These are phyloP conservation scores for Beauveria caledonica DNA, from an alignment of 2,329 filamentous ascomycete species.

Conservation along the genomic window DNA sequence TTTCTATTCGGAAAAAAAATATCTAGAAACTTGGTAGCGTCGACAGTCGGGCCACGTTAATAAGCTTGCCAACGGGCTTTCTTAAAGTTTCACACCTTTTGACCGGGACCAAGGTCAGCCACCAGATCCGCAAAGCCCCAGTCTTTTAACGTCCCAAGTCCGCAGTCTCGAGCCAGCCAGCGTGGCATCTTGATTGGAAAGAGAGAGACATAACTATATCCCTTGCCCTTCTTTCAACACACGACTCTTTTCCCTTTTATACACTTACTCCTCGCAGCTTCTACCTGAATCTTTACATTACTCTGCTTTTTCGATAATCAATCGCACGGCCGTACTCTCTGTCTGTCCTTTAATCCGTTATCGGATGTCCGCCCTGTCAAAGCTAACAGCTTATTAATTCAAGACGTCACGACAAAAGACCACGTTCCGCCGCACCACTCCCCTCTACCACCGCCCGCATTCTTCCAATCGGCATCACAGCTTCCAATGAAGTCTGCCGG, in stretches of 20 bases:
- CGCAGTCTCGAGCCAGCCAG: constrained; percentile 5
- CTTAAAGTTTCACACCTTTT: neutral
- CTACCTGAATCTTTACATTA: neutral
- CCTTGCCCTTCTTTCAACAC: neutral
- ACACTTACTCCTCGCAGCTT: neutral
- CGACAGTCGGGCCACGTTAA: neutral
- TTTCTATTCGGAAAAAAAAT: too few species aligned
- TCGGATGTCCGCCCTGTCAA: neutral
- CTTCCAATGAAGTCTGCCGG: constrained; percentile 43
- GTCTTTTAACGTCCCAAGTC: constrained; percentile 1
- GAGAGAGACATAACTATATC: neutral
- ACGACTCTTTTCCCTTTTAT: neutral
- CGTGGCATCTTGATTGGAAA: constrained; percentile 10
- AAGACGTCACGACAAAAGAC: neutral
- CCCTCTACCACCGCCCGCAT: neutral
- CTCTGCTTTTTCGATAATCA: neutral
- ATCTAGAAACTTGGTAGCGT: too few species aligned
- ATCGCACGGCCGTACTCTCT: neutral
- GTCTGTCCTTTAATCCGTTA: neutral
- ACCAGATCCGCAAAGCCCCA: neutral
- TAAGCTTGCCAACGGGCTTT: neutral
- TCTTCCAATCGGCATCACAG: neutral
- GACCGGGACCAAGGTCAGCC: neutral
- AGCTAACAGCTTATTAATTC: constrained; percentile 8
- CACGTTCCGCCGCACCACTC: neutral